Evolutionary conservation across 148 eudicot species (phyloP).

Genomic region (Nyssa sinensis): DNA sequence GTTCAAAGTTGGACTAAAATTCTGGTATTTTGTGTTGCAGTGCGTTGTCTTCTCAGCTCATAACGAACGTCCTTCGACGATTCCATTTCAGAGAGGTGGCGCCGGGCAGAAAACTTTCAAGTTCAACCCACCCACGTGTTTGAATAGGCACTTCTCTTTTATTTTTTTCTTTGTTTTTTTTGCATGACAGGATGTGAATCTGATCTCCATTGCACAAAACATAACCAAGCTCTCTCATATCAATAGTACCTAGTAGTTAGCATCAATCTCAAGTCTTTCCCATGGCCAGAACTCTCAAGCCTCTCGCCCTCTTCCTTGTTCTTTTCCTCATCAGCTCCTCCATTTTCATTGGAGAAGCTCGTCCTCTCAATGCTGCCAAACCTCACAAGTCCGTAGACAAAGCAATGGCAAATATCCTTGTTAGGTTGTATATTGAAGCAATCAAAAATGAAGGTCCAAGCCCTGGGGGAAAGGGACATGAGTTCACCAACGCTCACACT

Average conservation of each 20-base stretch:
- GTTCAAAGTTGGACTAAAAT: not conserved
- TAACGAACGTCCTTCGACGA: not conserved
- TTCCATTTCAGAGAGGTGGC: constrained; percentile 9
- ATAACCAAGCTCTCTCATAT: not conserved
- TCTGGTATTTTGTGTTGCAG: constrained; percentile 2
- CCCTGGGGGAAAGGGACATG: constrained; percentile 24
- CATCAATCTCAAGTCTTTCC: too few relatives aligned
- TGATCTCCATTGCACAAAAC: not conserved
- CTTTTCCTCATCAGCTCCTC: constrained; percentile 6
- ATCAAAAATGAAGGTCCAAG: constrained; percentile 29
- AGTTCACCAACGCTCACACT: constrained; percentile 3
- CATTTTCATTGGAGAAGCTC: constrained; percentile 8
- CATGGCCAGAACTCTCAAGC: constrained; percentile 17
- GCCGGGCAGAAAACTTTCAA: not conserved
- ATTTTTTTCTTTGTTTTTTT: not conserved
- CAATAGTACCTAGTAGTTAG: not conserved
- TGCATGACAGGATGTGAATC: not conserved
- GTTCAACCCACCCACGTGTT: constrained; percentile 16
- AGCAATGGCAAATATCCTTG: constrained; percentile 13
- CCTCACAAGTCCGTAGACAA: not conserved
- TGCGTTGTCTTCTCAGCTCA: not conserved
- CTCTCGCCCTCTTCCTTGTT: not conserved
- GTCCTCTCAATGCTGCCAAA: constrained; percentile 18
- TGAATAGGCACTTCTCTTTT: not conserved
- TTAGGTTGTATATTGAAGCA: constrained; percentile 15